Percentiles rank a stretch among this genome's conserved stretches.
phyloP scores from a whole-genome alignment of 2,329 filamentous ascomycete species.

The Berkeleyomyces rouxiae region DNA sequence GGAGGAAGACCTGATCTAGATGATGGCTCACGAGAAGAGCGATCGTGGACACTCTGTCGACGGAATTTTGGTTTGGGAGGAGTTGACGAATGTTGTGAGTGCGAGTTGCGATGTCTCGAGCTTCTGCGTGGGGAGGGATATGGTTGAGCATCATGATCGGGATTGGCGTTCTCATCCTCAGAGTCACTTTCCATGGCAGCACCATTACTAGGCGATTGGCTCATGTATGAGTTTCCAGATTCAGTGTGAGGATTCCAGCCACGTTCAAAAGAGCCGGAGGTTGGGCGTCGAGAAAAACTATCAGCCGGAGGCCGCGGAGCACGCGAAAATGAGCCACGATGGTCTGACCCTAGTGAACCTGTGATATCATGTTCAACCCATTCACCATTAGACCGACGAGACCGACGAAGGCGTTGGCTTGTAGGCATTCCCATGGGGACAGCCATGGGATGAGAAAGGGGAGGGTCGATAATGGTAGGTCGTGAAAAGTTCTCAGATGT shows the following conservation, averaged over 20 bases:
- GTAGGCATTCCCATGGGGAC: slow-evolving; percentile 3
- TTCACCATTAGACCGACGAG: slow-evolving; percentile 5
- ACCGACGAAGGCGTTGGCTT: slow-evolving; percentile 3
- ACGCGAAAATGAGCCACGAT: slow-evolving; percentile 7
- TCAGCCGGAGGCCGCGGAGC: background rate
- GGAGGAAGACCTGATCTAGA: background rate
- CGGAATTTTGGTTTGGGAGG: background rate
- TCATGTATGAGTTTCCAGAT: slow-evolving; percentile 3
- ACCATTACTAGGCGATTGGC: slow-evolving; percentile 5
- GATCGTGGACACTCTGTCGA: background rate
- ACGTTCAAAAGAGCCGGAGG: slow-evolving; percentile 6
- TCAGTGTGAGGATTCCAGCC: background rate
- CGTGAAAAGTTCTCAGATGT: background rate
- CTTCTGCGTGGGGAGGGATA: background rate
- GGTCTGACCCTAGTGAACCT: slow-evolving; percentile 9
- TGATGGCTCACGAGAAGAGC: background rate
- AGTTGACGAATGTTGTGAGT: slow-evolving; percentile 2
- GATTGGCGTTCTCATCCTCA: background rate
- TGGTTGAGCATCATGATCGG: background rate
- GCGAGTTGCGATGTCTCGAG: slow-evolving; percentile 3
- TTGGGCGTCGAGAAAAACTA: background rate
- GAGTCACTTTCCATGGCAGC: slow-evolving; percentile 3
- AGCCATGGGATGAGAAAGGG: background rate
- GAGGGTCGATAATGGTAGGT: background rate
- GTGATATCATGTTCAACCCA: background rate